Base-by-base conservation (phyloP, 495 filamentous ascomycete species). In the Saxispiralis lemnorum region DNA sequence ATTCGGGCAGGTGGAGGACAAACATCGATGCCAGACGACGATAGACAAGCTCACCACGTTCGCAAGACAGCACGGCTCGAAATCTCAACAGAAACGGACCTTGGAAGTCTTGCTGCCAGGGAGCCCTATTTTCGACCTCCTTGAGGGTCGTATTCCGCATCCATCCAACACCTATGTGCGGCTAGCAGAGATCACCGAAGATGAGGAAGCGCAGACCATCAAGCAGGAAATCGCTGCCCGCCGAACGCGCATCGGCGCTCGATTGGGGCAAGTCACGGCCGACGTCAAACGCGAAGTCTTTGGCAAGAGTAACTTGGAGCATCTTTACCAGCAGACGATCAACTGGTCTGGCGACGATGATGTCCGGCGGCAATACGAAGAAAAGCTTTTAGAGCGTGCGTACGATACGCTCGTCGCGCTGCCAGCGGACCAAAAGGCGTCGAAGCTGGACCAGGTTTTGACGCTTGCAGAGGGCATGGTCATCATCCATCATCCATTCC, bases 281-380 rank as follows among this genome's bases (percentile, higher is more conserved):
- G 84, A 95, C 42, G 89, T 94, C 28, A 93, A 86, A 53, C 68
- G 79, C 9, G 92, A 96, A 55, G 76, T 93, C 6, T 72, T 81
- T 42, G 65, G 63, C 30, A 63, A 69, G 32, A 89, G 80, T 60
- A 60, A 72, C 41, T 59, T 97, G 30, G 82, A 82, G 52, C 53
- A 70, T 7, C 56, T 93, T 16, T 97, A 93, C 56, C 71, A 72
- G 30, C 68, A 82, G 34, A 71, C 95, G 32, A 81, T 93, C 45
- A 74, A 95, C 54, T 97, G 89, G 92, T 70, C 77, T 17, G 74
- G 73, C 36, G 84, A 95, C 56, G 89, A 96, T 53, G 80, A 83
- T 15, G 59, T 83, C 19, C 75, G 89, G 32, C 76, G 86, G 33
- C 66, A 72, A 31, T 89, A 87, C 53, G 92, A 96, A 59, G 85